Evolutionary conservation across 345 rosid species (phyloP).

Genomic region (Gossypioides kirkii): DNA sequence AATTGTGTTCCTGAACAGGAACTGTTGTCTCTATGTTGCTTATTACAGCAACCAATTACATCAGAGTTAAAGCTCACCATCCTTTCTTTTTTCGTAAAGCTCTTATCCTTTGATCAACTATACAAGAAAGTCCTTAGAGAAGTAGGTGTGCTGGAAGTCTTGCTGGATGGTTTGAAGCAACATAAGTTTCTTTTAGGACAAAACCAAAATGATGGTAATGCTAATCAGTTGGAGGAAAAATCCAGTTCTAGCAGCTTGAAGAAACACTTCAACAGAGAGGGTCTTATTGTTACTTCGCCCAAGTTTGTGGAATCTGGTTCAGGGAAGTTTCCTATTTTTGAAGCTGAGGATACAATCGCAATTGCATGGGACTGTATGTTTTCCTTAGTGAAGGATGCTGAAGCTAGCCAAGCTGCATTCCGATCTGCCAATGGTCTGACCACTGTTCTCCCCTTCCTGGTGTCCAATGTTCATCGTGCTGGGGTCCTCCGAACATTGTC

Average conservation of each 20-base stretch:
- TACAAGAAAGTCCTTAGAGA: constrained; percentile 95
- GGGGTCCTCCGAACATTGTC: constrained; percentile 91
- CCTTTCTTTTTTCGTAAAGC: constrained; percentile 92
- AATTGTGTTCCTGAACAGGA: constrained; percentile 99
- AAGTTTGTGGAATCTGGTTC: constrained; percentile 79
- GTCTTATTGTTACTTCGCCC: constrained; percentile 82
- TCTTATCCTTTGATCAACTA: constrained; percentile 94
- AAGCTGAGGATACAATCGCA: constrained; percentile 68
- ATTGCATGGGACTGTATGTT: constrained; percentile 95
- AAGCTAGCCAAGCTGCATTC: constrained; percentile 78
- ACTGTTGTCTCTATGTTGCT: constrained; percentile 91
- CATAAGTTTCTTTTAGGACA: constrained; percentile 81
- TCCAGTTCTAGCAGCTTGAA: constrained; percentile 76
- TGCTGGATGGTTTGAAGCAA: constrained; percentile 92
- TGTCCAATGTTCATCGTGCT: constrained; percentile 68
- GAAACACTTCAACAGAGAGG: constrained; percentile 72
- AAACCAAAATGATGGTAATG: constrained; percentile 41
- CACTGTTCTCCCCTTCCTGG: constrained; percentile 82
- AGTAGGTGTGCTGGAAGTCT: constrained; percentile 93
- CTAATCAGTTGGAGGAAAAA: constrained; percentile 51
- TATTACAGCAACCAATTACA: constrained; percentile 91
- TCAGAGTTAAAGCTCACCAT: constrained; percentile 89
- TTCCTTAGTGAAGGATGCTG: constrained; percentile 87
- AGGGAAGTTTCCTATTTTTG: constrained; percentile 76
- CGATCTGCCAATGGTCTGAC: constrained; percentile 87